phyloP scores from a whole-genome alignment of 805 yeast genomes.

The Cyberlindnera maclurae region DNA sequence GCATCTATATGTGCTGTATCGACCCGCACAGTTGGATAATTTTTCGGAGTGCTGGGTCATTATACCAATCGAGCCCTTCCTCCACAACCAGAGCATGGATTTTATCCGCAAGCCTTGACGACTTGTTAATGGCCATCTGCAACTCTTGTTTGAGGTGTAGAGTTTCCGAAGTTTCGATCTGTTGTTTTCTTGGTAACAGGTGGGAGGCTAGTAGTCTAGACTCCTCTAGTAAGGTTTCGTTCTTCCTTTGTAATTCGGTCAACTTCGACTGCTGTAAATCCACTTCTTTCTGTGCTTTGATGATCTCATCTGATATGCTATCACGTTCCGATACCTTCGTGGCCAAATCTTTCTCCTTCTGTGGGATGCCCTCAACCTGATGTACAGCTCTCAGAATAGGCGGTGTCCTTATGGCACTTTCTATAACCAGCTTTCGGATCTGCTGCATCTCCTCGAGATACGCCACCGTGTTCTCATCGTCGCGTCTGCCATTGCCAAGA shows the following conservation, averaged over 20 bases:
- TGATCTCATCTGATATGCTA: conserved; percentile 6
- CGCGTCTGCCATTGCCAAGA: conserved; percentile 1
- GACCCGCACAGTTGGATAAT: conserved; percentile 18
- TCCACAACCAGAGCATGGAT: conserved; percentile 28
- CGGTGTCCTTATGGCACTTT: conserved; percentile 11
- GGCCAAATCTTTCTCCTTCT: conserved; percentile 10
- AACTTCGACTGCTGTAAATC: neutral
- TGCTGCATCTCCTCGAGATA: conserved; percentile 7
- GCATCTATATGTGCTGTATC: neutral
- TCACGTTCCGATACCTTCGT: conserved; percentile 12
- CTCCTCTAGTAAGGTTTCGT: neutral
- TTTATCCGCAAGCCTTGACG: conserved; percentile 8
- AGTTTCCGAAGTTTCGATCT: neutral
- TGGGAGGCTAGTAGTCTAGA: conserved; percentile 1
- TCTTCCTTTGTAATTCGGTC: neutral
- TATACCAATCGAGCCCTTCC: conserved; percentile 27
- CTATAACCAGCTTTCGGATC: conserved; percentile 14
- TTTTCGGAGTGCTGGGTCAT: conserved; percentile 24
- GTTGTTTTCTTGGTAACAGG: neutral
- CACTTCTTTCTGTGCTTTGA: conserved; percentile 4
- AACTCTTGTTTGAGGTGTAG: conserved; percentile 2
- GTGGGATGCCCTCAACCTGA: conserved; percentile 20
- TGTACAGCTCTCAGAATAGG: conserved; percentile 21
- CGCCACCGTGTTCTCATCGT: conserved; percentile 5
- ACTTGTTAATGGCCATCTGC: conserved; percentile 3